Conservation (phyloP, 805 yeast species). For the Ogataea dorogensis region DNA sequence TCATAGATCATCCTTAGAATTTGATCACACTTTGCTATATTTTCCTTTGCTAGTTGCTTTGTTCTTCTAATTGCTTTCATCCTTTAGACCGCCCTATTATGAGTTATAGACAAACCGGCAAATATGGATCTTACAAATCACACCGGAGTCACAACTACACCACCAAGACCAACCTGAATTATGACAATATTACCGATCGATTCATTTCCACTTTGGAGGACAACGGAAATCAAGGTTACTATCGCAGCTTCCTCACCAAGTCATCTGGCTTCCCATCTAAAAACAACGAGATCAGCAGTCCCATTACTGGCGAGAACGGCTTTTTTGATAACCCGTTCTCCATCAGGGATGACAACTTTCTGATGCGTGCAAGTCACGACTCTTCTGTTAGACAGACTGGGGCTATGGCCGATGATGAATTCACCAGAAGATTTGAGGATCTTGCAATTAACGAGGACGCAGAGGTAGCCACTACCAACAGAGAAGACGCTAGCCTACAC, state of each 20-base stretch:
- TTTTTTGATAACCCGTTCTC: slow-evolving; percentile 18
- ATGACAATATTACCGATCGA: slow-evolving; percentile 29
- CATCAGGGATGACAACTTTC: slow-evolving; percentile 22
- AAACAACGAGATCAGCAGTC: slow-evolving; percentile 8
- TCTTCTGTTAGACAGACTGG: slow-evolving; percentile 11
- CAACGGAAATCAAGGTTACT: slow-evolving; percentile 26
- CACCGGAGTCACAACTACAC: slow-evolving; percentile 19
- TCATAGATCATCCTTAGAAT: neutral
- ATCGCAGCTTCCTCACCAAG: slow-evolving; percentile 15
- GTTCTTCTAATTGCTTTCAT: neutral
- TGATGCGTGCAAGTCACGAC: slow-evolving; percentile 20
- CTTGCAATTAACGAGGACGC: slow-evolving; percentile 9
- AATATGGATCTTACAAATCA: slow-evolving; percentile 11
- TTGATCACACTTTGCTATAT: slow-evolving; percentile 1
- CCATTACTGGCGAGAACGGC: slow-evolving; percentile 14
- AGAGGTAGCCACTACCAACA: slow-evolving; percentile 3
- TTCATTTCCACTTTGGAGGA: slow-evolving; percentile 26
- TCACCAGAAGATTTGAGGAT: slow-evolving; percentile 13
- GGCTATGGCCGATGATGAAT: slow-evolving; percentile 11
- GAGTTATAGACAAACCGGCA: slow-evolving; percentile 10
- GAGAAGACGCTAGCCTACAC: slow-evolving; percentile 25
- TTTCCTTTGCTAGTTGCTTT: slow-evolving; percentile 5
- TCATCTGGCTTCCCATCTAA: slow-evolving; percentile 11
- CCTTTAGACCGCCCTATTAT: slow-evolving; percentile 7
- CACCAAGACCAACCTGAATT: slow-evolving; percentile 20